Base-by-base conservation (phyloP, 768 basidiomycete genomes). In the Termitomyces sp. region DNA sequence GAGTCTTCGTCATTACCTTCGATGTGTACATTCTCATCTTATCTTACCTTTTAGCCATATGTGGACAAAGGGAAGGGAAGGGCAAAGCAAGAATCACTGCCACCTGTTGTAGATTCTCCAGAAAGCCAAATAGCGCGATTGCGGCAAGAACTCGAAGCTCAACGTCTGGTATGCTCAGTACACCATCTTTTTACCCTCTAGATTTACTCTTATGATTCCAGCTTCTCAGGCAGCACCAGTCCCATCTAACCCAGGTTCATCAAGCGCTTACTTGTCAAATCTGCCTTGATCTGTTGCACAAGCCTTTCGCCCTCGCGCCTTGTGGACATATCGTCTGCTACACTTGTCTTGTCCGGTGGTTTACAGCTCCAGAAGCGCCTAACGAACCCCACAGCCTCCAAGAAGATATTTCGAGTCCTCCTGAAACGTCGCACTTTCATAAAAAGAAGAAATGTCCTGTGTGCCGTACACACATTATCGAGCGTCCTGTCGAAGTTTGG, bases 291-390 rank as follows among this genome's bases (percentile, higher is more conserved):
- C 72, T 88, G 24, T 76, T 92, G 68, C 76, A 87, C 67, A 82
- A 80, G 61, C 89, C 90, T 0, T 92, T 82, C 61, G 84, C 88
- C 0, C 81, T 90, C 20, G 78, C 86, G 0, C 88, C 89, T 0
- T 92, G 89, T 57, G 89, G 90, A 5, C 88, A 90, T 60, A 74
- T 88, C 48, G 82, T 82, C 3, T 92, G 89, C 63, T 80, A 90
- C 58, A 66, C 70, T 16, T 91, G 90, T 64, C 83, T 93, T 12
- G 77, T 92, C 18, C 77, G 78, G 34, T 93, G 90, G 90, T 93
- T 92, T 69, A 85, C 80, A 4, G 76, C 79, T 36, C 67, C 76
- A 26, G 57, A 74, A 67, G 46, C 14, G n/a, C n/a, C 49, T 5
- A 43, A 39, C 8, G 57, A 46, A 24, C 37, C 24, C 5, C 55